Base-by-base conservation (phyloP, 345 rosid genomes). In the Hibiscus tridactylites region DNA sequence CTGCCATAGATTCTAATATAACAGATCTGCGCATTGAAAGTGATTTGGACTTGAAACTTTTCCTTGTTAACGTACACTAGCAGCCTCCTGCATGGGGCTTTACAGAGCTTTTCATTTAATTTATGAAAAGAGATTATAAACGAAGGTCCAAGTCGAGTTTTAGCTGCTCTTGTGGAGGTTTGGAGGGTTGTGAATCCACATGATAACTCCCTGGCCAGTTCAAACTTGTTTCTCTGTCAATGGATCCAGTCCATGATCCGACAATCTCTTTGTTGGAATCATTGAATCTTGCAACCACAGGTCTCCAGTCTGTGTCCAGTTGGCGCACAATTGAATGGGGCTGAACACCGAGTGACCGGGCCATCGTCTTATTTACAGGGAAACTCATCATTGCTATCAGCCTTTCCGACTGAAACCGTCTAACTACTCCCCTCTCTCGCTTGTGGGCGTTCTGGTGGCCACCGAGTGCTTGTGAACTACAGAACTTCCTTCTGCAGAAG, bases 381-480 rank as follows among this genome's bases (percentile, higher is more conserved):
- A 71, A 73, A n/a, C 76, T 75, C 3, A 72, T 17, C 9, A 65
- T 33, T 5, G 72, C n/a, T 83, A 77, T 79, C 46, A 50, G 71
- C 71, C 78, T 71, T 37, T 82, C 72, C 29, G 78, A 74, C 16
- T 50, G 77, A 66, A 37, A 80, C 49, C 80, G 79, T 60, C 72
- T 85, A 3, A 80, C 83, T 24, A 75, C 80, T 62, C 79, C 80
- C 72, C 85, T 78, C 58, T 80, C 88, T 57, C 78, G 47, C 57
- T 80, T 82, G 68, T 85, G 86, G n/a, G 86, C 83, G 29, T 85
- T 85, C 66, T 80, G 88, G 47, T 85, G 88, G 31, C 85, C 88
- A 10, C 86, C 88, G 4, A 82, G 67, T 1, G 88, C 88, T 58
- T 85, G 88, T 17, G 88, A 82, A 72, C 83, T 85, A 21, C 81